phyloP scores from a whole-genome alignment of 495 filamentous ascomycete species.

The Astrothelium macrocarpum region DNA sequence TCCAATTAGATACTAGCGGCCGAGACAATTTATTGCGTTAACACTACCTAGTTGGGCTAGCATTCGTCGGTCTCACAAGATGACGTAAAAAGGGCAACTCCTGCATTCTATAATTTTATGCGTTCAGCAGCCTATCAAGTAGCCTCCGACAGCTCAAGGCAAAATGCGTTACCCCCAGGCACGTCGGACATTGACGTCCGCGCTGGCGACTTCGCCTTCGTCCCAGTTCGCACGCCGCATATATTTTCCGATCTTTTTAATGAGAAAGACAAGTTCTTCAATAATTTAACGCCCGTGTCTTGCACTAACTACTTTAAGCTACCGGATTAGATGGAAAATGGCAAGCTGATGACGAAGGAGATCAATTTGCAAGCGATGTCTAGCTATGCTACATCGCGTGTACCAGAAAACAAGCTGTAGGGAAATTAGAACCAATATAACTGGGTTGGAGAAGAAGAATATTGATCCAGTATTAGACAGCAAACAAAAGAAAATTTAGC shows the following conservation, averaged over 20 bases:
- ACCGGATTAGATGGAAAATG: slow-evolving; percentile 28
- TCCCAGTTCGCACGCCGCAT: slow-evolving; percentile 42
- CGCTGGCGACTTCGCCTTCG: slow-evolving; percentile 42
- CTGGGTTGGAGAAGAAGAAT: background rate
- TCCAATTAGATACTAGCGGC: no score
- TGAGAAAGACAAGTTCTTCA: slow-evolving; percentile 45
- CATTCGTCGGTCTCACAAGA: no score
- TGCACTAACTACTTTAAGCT: slow-evolving; percentile 45
- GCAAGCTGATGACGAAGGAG: slow-evolving; percentile 31
- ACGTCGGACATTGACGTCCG: slow-evolving; percentile 31
- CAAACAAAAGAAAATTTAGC: background rate
- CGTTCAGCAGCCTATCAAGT: background rate
- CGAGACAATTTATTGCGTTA: no score
- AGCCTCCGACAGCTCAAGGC: background rate
- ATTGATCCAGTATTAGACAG: background rate
- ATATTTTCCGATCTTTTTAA: slow-evolving; percentile 45
- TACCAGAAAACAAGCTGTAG: slow-evolving; percentile 10
- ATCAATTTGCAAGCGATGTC: slow-evolving; percentile 35
- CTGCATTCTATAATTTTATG: background rate
- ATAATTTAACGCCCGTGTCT: slow-evolving; percentile 45
- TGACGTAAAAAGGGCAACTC: background rate
- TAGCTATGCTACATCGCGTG: slow-evolving; percentile 37
- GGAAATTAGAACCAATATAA: background rate
- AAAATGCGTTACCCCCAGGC: background rate
- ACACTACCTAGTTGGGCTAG: no score